Base-by-base conservation (phyloP, 1,284 basidiomycete species). In the Irpex sp. region DNA sequence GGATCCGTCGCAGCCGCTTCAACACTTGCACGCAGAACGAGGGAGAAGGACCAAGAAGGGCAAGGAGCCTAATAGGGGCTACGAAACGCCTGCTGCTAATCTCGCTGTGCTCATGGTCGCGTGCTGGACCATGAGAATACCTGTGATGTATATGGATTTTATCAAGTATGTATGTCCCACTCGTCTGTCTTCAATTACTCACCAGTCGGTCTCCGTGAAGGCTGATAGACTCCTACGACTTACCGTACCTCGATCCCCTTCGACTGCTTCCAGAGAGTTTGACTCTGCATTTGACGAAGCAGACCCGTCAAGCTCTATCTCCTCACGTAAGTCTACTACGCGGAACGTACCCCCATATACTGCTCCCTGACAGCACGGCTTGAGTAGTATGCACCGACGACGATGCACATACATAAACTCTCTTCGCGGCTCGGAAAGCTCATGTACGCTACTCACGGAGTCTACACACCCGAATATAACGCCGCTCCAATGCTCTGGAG, bases 171-270 rank as follows among this genome's bases (percentile, higher is more conserved):
- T 37, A 14, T 7, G 36, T 19, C 3, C 21, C 12, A 23, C 23
- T 23, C 23, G 23, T 23, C 23, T 23, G 23, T 23, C 23, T 23
- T 23, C 23, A 4, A 23, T 23, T 23, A 23, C 23, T 23, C 23
- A 23, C 23, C 23, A 23, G 23, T 23, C 23, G 23, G 23, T 23
- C 23, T 23, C 23, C 23, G 49, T 9, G 51, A 60, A 93, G 91
- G 58, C 74, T 87, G 59, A 85, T 95, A 53, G 88, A 93, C 66
- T 76, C 77, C 21, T 88, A 90, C 69, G 77, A 85, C 36, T 77
- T 98, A 45, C 94, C 94, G 0, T 97, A 94, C 75, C 79, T 98
- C 54, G 89, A 95, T 67, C 82, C 86, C 39, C 73, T 86, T 33
- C 81, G 84, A 16, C 71, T 83, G 37, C 75, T 97, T 1, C 92